Conservation (phyloP, 768 basidiomycete genomes). For the Rhizopogon sp. region DNA sequence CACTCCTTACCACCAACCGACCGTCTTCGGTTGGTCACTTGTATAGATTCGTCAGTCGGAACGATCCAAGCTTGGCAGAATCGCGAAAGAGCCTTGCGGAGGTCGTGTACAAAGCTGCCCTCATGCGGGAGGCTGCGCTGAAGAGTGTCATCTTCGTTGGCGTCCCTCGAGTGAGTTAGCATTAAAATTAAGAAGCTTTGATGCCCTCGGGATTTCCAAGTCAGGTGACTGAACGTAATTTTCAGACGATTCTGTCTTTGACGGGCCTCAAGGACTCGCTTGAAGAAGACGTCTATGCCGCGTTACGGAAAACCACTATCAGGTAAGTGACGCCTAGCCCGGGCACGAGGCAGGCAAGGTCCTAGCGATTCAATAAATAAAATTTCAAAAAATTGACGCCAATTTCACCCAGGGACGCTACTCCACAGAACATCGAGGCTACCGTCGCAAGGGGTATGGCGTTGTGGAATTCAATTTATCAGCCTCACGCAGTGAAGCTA, state of each 20-base stretch:
- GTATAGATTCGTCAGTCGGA: conserved; percentile 70
- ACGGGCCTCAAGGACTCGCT: conserved; percentile 70
- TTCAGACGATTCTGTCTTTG: conserved; percentile 77
- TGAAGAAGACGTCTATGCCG: conserved; percentile 75
- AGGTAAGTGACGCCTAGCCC: conserved; percentile 43
- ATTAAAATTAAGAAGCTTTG: neutral
- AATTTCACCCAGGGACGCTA: conserved; percentile 42
- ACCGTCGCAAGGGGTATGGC: conserved; percentile 61
- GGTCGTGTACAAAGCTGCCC: conserved; percentile 67
- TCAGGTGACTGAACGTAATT: conserved; percentile 6
- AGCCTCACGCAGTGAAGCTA: conserved; percentile 86
- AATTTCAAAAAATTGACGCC: neutral
- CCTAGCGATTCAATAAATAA: conserved; percentile 1
- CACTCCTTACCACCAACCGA: conserved; percentile 76
- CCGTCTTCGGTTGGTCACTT: conserved; percentile 76
- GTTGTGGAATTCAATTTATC: conserved; percentile 86
- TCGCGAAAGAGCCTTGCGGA: conserved; percentile 43
- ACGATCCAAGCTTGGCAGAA: conserved; percentile 32
- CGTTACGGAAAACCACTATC: conserved; percentile 59
- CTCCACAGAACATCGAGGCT: conserved; percentile 60
- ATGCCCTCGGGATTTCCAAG: neutral
- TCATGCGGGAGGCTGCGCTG: conserved; percentile 86
- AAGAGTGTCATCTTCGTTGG: conserved; percentile 90
- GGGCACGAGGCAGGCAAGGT: conserved; percentile 2
- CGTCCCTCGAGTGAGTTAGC: conserved; percentile 65